These are phyloP conservation scores for Aspergillus tubingensis DNA, from an alignment of 2,329 filamentous ascomycete genomes.

Conservation along the genomic window DNA sequence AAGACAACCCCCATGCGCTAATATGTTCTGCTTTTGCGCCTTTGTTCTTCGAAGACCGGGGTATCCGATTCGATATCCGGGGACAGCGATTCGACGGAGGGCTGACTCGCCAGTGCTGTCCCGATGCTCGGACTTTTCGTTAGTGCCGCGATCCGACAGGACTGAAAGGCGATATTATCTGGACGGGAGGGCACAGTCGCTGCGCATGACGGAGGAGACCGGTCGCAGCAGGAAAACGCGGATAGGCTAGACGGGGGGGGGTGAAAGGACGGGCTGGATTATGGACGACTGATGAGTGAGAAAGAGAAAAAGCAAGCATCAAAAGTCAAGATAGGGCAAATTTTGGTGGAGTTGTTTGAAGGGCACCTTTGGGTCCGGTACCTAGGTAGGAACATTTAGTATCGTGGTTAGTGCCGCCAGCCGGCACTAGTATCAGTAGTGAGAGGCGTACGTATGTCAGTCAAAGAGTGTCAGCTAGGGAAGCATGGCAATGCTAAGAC, in stretches of 20 bases:
- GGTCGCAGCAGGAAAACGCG: slow-evolving; percentile 8
- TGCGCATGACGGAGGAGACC: slow-evolving; percentile 24
- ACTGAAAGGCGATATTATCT: slow-evolving; percentile 19
- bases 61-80: slow-evolving; percentile 11
- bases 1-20: slow-evolving; percentile 19
- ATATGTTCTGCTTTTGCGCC: not conserved
- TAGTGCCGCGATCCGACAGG: slow-evolving; percentile 16
- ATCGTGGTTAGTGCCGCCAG: slow-evolving; percentile 2
- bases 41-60: not conserved
- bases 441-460: not conserved
- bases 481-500: not conserved
- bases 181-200: slow-evolving; percentile 19
- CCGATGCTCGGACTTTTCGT: slow-evolving; percentile 16
- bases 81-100: slow-evolving; percentile 2
- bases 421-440: not conserved
- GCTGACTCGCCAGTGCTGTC: slow-evolving; percentile 19
- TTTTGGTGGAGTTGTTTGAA: slow-evolving; percentile 18
- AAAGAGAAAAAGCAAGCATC: slow-evolving; percentile 11
- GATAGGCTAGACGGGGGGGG: not conserved
- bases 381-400: slow-evolving; percentile 3
- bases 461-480: not conserved
- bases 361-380: slow-evolving; percentile 11
- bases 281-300: not conserved
- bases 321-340: slow-evolving; percentile 16
- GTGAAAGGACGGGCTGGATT: not conserved